phyloP scores from a whole-genome alignment of 768 basidiomycete genomes.

The Leccinum rimulosum region DNA sequence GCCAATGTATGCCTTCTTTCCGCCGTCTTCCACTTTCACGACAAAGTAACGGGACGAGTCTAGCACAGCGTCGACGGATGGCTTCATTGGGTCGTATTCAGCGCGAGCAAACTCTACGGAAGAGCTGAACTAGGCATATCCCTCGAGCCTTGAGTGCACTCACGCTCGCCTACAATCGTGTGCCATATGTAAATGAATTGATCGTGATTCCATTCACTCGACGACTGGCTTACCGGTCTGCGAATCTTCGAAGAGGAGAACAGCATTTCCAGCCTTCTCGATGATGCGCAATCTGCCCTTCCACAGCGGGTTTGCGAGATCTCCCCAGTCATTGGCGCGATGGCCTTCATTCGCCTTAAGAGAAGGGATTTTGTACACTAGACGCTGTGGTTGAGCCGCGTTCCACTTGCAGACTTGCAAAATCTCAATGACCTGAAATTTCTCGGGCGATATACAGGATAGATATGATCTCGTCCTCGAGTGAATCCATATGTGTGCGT shows the following conservation, averaged over 20 bases:
- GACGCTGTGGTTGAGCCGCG: slow-evolving; percentile 18
- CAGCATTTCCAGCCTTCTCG: slow-evolving; percentile 67
- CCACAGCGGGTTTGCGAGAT: slow-evolving; percentile 81
- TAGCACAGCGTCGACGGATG: slow-evolving; percentile 91
- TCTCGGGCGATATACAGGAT: slow-evolving; percentile 88
- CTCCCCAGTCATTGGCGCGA: slow-evolving; percentile 91
- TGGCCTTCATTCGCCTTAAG: slow-evolving; percentile 85
- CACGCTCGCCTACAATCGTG: slow-evolving; percentile 60
- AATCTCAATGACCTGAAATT: slow-evolving; percentile 65
- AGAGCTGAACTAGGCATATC: slow-evolving; percentile 6
- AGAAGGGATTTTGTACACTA: slow-evolving; percentile 92
- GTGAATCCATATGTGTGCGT: slow-evolving; percentile 44
- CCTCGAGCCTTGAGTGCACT: slow-evolving; percentile 25
- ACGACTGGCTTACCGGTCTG: slow-evolving; percentile 58
- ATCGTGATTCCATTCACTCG: background rate
- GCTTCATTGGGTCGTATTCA: slow-evolving; percentile 72
- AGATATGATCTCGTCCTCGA: slow-evolving; percentile 83
- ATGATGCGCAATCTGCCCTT: slow-evolving; percentile 86
- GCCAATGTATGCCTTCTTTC: slow-evolving; percentile 88
- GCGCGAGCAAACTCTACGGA: slow-evolving; percentile 81
- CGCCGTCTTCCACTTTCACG: slow-evolving; percentile 82
- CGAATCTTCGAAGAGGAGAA: slow-evolving; percentile 77
- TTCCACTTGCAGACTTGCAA: slow-evolving; percentile 8
- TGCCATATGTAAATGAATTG: slow-evolving; percentile 2
- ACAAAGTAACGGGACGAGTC: slow-evolving; percentile 97